A percentile compares a stretch with the other conserved stretches of the same genome.
Conservation (phyloP, 345 rosid species). For the Turritis glabra region DNA sequence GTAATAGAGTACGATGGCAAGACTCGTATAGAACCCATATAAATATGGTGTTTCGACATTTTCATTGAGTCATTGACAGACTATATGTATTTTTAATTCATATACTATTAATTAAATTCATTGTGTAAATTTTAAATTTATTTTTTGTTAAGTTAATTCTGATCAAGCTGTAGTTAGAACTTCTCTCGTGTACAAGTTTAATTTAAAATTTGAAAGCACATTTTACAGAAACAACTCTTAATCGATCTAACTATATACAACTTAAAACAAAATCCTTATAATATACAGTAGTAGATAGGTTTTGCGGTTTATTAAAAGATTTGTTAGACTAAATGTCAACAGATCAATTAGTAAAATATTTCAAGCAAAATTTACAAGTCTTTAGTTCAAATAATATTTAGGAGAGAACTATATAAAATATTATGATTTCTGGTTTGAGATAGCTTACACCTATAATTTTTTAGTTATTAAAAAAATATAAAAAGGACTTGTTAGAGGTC, state of each 20-base stretch:
- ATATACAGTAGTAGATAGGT: conserved; percentile 1
- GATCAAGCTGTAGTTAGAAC: background rate
- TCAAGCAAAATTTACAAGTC: too few relatives aligned
- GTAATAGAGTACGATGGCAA: conserved; percentile 14
- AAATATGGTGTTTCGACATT: background rate
- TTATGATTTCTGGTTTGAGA: too few relatives aligned
- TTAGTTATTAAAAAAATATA: too few relatives aligned
- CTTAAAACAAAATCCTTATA: background rate
- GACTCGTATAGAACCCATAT: background rate
- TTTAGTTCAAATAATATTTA: too few relatives aligned
- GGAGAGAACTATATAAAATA: too few relatives aligned
- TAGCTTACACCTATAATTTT: too few relatives aligned
- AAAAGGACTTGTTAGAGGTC: too few relatives aligned
- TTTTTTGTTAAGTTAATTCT: background rate
- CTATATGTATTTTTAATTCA: background rate
- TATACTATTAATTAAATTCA: background rate
- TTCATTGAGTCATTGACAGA: background rate
- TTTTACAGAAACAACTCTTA: background rate
- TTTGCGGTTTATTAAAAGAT: background rate
- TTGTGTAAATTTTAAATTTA: background rate
- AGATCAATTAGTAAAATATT: too few relatives aligned
- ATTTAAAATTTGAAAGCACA: background rate
- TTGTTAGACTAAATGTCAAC: too few relatives aligned
- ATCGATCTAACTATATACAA: background rate
- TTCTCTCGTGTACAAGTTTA: background rate